These are phyloP conservation scores for Suillus brevipes DNA, from an alignment of 768 basidiomycete genomes.

Conservation along the genomic window DNA sequence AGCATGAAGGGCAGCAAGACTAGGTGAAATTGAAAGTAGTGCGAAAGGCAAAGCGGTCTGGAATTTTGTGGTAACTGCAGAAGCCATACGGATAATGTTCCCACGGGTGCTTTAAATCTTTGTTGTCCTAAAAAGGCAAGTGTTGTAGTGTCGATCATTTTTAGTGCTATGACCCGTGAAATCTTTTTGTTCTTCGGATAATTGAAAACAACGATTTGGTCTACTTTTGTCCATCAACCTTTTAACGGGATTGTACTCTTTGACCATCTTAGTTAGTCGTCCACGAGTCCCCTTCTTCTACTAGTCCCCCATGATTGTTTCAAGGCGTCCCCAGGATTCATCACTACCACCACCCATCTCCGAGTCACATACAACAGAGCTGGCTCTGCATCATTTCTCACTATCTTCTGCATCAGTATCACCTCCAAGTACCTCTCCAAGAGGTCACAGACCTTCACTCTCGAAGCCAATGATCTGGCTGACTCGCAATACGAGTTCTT, in stretches of 20 bases:
- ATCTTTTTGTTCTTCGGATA: constrained; percentile 12
- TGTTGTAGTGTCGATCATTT: constrained; percentile 19
- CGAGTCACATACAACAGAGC: constrained; percentile 24
- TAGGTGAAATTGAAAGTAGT: constrained; percentile 51
- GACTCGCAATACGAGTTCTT: constrained; percentile 36
- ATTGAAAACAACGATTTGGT: neutral
- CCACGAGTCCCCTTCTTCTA: constrained; percentile 1
- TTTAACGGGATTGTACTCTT: constrained; percentile 21
- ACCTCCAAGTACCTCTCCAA: constrained; percentile 30
- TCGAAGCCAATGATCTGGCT: constrained; percentile 47
- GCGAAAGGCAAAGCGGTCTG: constrained; percentile 48
- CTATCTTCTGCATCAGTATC: constrained; percentile 25
- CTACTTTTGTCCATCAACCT: constrained; percentile 18
- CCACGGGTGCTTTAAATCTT: constrained; percentile 14
- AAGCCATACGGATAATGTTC: constrained; percentile 7
- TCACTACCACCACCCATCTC: constrained; percentile 9
- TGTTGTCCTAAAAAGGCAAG: constrained; percentile 27
- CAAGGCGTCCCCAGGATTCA: constrained; percentile 24
- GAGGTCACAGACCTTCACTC: constrained; percentile 37
- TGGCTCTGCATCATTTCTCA: constrained; percentile 21
- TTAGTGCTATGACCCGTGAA: constrained; percentile 10
- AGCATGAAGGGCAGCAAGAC: constrained; percentile 64
- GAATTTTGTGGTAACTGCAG: constrained; percentile 41
- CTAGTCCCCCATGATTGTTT: constrained; percentile 23
- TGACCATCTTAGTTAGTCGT: constrained; percentile 1